phyloP scores from a whole-genome alignment of 768 basidiomycete species.

The Floccularia luteovirens region DNA sequence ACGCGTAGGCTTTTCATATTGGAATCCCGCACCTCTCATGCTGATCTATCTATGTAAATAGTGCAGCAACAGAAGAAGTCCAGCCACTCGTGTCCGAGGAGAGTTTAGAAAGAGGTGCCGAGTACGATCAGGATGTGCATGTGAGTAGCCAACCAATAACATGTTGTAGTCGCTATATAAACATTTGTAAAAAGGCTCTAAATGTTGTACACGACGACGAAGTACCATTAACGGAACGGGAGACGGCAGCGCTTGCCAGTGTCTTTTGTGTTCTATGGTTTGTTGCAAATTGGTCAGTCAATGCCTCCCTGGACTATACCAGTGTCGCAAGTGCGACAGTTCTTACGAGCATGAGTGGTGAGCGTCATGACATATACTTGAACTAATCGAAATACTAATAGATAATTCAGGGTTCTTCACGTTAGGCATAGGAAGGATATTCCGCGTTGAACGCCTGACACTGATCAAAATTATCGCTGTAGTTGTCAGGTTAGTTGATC shows the following conservation, averaged over 20 bases:
- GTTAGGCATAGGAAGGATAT: conserved; percentile 72
- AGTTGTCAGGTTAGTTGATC: conserved; percentile 52
- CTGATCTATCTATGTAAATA: too few species aligned
- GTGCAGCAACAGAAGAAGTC: too few species aligned
- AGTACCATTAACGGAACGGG: conserved; percentile 26
- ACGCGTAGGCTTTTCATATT: too few species aligned
- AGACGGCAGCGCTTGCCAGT: conserved; percentile 76
- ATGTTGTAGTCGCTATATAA: too few species aligned
- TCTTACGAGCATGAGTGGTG: conserved; percentile 84
- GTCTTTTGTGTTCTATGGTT: conserved; percentile 91
- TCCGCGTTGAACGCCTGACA: conserved; percentile 74
- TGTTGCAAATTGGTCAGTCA: conserved; percentile 87
- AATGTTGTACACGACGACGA: too few species aligned
- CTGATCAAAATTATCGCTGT: conserved; percentile 72
- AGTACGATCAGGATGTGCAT: too few species aligned
- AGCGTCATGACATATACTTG: conserved; percentile 27
- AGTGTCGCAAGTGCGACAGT: conserved; percentile 94
- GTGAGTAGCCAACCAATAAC: too few species aligned
- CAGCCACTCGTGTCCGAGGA: too few species aligned
- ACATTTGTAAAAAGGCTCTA: too few species aligned
- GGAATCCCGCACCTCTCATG: too few species aligned
- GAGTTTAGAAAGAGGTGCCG: too few species aligned
- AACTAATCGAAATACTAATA: not conserved
- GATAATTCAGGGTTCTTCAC: conserved; percentile 80
- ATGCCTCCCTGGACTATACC: conserved; percentile 78